phyloP scores from a whole-genome alignment of 2,329 filamentous ascomycete genomes.

The Xylariales sp. region DNA sequence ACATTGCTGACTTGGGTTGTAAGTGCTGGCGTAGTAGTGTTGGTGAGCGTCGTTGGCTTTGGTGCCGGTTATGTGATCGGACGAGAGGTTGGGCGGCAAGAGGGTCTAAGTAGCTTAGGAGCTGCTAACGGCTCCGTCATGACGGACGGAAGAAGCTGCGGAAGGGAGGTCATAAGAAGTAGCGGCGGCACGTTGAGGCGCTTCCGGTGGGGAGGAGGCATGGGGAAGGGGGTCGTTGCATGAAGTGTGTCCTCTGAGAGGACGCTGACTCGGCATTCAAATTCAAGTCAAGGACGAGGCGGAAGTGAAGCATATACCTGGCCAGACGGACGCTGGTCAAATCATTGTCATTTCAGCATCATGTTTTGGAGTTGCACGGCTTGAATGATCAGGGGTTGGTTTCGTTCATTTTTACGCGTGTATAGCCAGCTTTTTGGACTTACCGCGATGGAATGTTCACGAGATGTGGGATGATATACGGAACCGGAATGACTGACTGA shows the following conservation, averaged over 20 bases:
- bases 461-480: too few species aligned
- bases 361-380: slow-evolving; percentile 4
- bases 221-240: slow-evolving; percentile 47
- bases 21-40: slow-evolving; percentile 61
- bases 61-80: slow-evolving; percentile 66
- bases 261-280: background rate
- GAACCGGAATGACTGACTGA: too few species aligned
- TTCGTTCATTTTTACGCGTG: too few species aligned
- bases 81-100: slow-evolving; percentile 60
- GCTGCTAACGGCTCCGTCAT: slow-evolving; percentile 35
- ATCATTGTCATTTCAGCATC: too few species aligned
- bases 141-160: slow-evolving; percentile 43
- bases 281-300: background rate
- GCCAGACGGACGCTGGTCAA: background rate
- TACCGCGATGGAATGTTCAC: too few species aligned
- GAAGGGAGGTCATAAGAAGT: slow-evolving; percentile 48
- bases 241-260: slow-evolving; percentile 14
- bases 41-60: slow-evolving; percentile 65
- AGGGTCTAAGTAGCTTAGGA: slow-evolving; percentile 41
- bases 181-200: slow-evolving; percentile 47
- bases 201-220: slow-evolving; percentile 48
- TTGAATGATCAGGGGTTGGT: too few species aligned
- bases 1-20: slow-evolving; percentile 62
- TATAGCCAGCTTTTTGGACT: too few species aligned
- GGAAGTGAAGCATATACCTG: slow-evolving; percentile 7